Evolutionary conservation across 306 rosid species (phyloP), one percentile per base, ranked within the genome.

Genomic region (Carpinus fangiana): DNA sequence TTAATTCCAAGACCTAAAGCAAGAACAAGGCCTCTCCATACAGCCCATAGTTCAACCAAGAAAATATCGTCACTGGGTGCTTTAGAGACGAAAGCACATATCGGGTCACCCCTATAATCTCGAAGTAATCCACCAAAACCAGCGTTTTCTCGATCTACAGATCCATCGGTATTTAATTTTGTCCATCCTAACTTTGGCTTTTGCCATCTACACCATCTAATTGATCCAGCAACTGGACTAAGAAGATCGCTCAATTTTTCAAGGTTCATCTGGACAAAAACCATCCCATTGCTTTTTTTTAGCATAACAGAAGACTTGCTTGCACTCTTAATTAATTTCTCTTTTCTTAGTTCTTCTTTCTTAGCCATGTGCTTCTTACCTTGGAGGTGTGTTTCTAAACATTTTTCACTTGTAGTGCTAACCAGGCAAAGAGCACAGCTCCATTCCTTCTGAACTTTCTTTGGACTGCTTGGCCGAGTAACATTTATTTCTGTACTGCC

Each of bases 111-210:
- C 50, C 7, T 68, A 70, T 23, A 26, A 76, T 83, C 86, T 14
- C 93, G 87, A 79, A 91, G 89, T 73, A 91, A 56, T 55, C 91
- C 93, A 0, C 93, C 92, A 73, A 80, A 79, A 79, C 90, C 76
- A 61, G 89, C 84, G 67, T 70, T 73, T 76, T 65, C 76, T 70
- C 46, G 68, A 3, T 81, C 71, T 68, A 87, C 45, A 9, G 91
- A 89, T 81, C 96, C 93, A 72, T 91, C 91, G 1, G 92, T 91
- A 26, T 91, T 89, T 60, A 91, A 59, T 78, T 91, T 91, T 71
- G 86, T 87, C 84, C 96, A 89, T 76, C 93, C 90, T 2, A 61
- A 53, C 21, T 78, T 56, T 16, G 92, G 96, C 78, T 83, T 91
- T 55, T 12, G 50, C 93, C 96, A 91, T 38, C 47, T 77, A 80